Evolutionary conservation across 108 stramenopile genomes (phyloP).

Genomic region (Mayamaea pseudoterrestris): DNA sequence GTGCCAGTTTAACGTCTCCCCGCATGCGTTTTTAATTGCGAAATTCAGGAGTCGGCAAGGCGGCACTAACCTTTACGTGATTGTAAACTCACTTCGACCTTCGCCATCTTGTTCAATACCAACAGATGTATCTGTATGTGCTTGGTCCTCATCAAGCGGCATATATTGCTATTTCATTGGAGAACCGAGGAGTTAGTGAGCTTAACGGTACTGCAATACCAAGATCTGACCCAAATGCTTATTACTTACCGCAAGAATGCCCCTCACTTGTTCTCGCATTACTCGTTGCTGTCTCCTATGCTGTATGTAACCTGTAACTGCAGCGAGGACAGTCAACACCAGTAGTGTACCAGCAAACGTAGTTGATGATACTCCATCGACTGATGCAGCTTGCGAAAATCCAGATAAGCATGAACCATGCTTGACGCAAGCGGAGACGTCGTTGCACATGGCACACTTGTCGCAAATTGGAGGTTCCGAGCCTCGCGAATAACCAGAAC

Average conservation of each 20-base stretch:
- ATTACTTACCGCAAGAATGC: constrained; percentile 88
- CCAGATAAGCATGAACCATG: background rate
- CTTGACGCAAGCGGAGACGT: constrained; percentile 16
- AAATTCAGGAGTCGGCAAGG: too few species aligned
- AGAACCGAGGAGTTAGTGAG: too few species aligned
- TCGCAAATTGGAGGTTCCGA: constrained; percentile 60
- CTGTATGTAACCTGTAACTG: constrained; percentile 44
- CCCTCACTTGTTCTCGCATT: constrained; percentile 74
- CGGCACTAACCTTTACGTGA: too few species aligned
- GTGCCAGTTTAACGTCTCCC: too few species aligned
- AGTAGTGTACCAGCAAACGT: constrained; percentile 14
- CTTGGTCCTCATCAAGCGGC: too few species aligned
- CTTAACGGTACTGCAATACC: too few species aligned
- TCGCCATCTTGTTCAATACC: too few species aligned
- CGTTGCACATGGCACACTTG: constrained; percentile 21
- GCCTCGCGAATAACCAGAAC: constrained; percentile 72
- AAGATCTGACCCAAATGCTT: too few species aligned
- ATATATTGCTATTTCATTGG: too few species aligned
- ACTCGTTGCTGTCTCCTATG: constrained; percentile 29
- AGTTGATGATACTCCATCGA: constrained; percentile 13
- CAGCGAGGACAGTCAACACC: constrained; percentile 7
- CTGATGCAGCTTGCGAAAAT: background rate
- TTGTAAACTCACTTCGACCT: too few species aligned
- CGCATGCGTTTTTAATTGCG: too few species aligned
- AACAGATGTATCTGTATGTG: too few species aligned